These are phyloP conservation scores for Hyphodiscus hymeniophilus DNA, from an alignment of 495 filamentous ascomycete genomes.

Conservation along the genomic window DNA sequence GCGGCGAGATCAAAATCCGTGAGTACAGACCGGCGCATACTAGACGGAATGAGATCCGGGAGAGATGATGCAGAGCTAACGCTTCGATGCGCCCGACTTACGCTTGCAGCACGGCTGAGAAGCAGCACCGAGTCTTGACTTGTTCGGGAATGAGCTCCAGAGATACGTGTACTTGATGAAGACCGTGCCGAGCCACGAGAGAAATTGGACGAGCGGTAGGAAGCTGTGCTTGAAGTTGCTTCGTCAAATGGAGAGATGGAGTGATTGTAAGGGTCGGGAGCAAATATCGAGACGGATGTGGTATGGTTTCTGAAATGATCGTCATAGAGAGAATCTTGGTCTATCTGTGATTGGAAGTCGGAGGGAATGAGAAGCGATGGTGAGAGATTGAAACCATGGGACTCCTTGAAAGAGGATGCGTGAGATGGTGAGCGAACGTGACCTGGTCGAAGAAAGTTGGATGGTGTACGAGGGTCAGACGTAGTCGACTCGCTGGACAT, in stretches of 20 bases:
- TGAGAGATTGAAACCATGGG: constrained; percentile 45
- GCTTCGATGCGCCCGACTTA: constrained; percentile 13
- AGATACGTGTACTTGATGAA: constrained; percentile 18
- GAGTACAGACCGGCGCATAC: background rate
- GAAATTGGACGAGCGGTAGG: constrained; percentile 20
- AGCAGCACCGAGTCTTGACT: constrained; percentile 20
- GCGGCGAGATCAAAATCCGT: background rate
- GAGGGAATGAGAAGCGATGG: constrained; percentile 45
- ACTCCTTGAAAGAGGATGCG: constrained; percentile 44
- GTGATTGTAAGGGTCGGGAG: constrained; percentile 9
- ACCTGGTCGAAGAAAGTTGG: constrained; percentile 18
- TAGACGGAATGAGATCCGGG: constrained; percentile 21
- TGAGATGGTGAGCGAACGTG: constrained; percentile 29
- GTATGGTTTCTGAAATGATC: constrained; percentile 11
- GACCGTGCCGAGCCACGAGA: constrained; percentile 17
- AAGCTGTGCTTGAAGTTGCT: constrained; percentile 15
- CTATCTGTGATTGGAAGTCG: constrained; percentile 22
- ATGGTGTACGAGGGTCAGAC: constrained; percentile 17
- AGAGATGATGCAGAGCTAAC: constrained; percentile 17
- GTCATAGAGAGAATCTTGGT: constrained; percentile 17
- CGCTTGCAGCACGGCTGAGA: constrained; percentile 6
- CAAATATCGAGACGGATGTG: constrained; percentile 10
- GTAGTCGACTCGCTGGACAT: constrained; percentile 15
- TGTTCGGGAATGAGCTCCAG: constrained; percentile 6
- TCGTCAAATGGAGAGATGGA: constrained; percentile 20